Percentiles rank a stretch among this genome's conserved stretches.
These are phyloP conservation scores for Naganishia antarctica DNA, from an alignment of 768 basidiomycete genomes.

Conservation along the genomic window DNA sequence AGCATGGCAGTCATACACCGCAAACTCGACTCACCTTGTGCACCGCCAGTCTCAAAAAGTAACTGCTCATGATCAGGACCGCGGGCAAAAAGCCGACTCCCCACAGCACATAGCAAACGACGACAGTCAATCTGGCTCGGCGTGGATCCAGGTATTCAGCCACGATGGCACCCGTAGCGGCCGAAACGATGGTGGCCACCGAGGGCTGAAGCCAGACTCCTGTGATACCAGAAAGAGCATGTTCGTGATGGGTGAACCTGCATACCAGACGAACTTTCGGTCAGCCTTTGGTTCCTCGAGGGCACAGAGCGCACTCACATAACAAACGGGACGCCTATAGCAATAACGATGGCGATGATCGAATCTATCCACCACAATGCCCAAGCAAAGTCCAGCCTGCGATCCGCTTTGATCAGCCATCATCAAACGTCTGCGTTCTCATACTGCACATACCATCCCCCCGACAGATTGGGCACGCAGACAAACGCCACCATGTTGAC, in stretches of 20 bases:
- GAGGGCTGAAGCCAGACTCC: conserved; percentile 70
- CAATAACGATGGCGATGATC: conserved; percentile 57
- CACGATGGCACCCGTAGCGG: conserved; percentile 63
- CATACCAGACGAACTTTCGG: not conserved
- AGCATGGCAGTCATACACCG: no score
- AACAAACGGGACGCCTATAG: conserved; percentile 60
- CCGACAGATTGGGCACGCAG: conserved; percentile 9
- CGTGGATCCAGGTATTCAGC: conserved; percentile 54
- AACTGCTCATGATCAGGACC: conserved; percentile 64
- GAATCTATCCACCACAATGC: conserved; percentile 67
- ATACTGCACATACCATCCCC: conserved; percentile 1
- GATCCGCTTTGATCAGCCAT: not conserved
- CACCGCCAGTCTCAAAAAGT: conserved; percentile 60
- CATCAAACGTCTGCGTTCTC: not conserved
- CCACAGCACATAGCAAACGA: conserved; percentile 55
- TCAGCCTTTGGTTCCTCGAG: not conserved
- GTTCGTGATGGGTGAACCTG: conserved; percentile 61
- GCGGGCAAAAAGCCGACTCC: conserved; percentile 60
- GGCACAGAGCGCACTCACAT: conserved; percentile 56
- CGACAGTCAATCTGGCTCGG: conserved; percentile 58
- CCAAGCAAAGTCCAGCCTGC: conserved; percentile 50
- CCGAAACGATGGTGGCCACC: conserved; percentile 66
- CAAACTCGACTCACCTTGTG: conserved; percentile 18
- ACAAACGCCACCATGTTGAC: conserved; percentile 44
- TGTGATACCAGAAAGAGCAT: conserved; percentile 59